A percentile compares a stretch with the other conserved stretches of the same genome.
Conservation (phyloP, 805 yeast species). For the Starmerella bacillaris region DNA sequence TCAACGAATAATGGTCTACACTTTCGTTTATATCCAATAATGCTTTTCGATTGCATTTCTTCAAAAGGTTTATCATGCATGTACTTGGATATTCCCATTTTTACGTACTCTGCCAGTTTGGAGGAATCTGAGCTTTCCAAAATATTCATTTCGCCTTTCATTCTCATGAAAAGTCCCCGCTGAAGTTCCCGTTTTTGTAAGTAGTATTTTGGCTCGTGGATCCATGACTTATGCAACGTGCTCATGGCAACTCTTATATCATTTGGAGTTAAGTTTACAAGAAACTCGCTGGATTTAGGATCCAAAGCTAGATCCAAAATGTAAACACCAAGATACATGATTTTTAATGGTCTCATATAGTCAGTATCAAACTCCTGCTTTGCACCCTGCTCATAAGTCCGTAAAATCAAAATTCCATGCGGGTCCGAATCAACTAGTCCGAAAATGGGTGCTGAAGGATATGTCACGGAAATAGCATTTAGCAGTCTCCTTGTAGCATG, state of each 20-base stretch:
- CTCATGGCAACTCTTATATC: slow-evolving; percentile 23
- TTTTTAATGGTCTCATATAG: slow-evolving; percentile 1
- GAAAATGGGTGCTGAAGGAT: slow-evolving; percentile 26
- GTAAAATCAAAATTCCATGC: slow-evolving; percentile 38
- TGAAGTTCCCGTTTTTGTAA: slow-evolving; percentile 32
- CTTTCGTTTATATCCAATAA: no score
- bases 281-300: no score
- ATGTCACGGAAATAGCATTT: slow-evolving; percentile 16
- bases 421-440: slow-evolving; percentile 49
- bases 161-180: slow-evolving; percentile 32
- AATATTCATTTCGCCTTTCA: slow-evolving; percentile 43
- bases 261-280: slow-evolving; percentile 16
- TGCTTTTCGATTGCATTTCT: no score
- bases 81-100: no score
- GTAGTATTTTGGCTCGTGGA: slow-evolving; percentile 10
- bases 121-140: slow-evolving; percentile 16
- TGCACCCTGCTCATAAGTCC: slow-evolving; percentile 23
- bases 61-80: no score
- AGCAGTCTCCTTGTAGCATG: slow-evolving; percentile 32
- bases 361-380: slow-evolving; percentile 8
- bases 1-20: no score
- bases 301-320: slow-evolving; percentile 24
- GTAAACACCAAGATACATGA: slow-evolving; percentile 28
- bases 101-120: slow-evolving; percentile 14
- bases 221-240: slow-evolving; percentile 20